phyloP scores from a whole-genome alignment of 371 early-diverging fungal species.

The Basidiobolus meristosporus region DNA sequence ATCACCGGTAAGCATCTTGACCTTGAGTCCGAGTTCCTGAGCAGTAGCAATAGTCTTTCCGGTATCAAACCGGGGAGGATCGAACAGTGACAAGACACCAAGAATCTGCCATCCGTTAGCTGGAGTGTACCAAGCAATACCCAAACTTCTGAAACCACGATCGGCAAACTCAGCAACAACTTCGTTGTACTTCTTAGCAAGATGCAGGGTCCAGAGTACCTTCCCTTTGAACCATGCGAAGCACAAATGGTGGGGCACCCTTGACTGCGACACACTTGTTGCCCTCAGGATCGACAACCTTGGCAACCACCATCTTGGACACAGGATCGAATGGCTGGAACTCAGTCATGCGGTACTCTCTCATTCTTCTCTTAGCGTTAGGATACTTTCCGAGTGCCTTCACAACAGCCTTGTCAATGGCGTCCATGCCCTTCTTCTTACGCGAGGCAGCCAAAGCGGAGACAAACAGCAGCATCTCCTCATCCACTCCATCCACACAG shows the following conservation, averaged over 20 bases:
- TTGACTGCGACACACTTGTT: conserved; percentile 64
- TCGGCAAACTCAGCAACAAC: conserved; percentile 48
- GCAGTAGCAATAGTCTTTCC: conserved; percentile 57
- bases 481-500: too few species aligned
- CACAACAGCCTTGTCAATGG: conserved; percentile 51
- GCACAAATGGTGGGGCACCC: conserved; percentile 78
- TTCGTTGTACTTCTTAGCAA: too few species aligned
- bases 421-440: conserved; percentile 46
- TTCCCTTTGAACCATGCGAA: conserved; percentile 44
- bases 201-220: too few species aligned
- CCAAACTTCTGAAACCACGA: conserved; percentile 65
- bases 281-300: conserved; percentile 39
- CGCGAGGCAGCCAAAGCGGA: conserved; percentile 42
- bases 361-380: conserved; percentile 30
- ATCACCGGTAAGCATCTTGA: conserved; percentile 80
- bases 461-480: conserved; percentile 61
- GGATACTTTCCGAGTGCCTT: conserved; percentile 39
- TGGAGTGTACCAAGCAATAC: conserved; percentile 54
- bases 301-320: conserved; percentile 69
- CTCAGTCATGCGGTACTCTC: conserved; percentile 57
- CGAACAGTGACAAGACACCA: conserved; percentile 56
- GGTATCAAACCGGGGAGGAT: conserved; percentile 67
- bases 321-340: conserved; percentile 74
- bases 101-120: conserved; percentile 32
- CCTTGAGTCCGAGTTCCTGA: conserved; percentile 65